These are phyloP conservation scores for Paracoccidioides lutzii DNA, from an alignment of 2,329 filamentous ascomycete species.

Conservation along the genomic window DNA sequence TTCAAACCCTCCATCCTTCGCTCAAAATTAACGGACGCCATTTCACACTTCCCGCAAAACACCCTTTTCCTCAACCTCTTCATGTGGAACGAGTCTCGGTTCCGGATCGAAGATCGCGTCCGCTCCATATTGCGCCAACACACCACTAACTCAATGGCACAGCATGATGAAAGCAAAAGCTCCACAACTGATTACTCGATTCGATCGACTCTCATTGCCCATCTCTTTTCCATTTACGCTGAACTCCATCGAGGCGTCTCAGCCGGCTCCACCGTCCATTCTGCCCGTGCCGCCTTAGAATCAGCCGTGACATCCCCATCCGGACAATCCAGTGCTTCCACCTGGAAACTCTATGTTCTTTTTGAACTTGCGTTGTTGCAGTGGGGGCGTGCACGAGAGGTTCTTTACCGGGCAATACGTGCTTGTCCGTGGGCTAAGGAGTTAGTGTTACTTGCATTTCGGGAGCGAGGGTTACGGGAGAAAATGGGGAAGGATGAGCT, in stretches of 20 bases:
- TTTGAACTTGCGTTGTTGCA: constrained; percentile 35
- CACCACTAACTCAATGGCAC: constrained; percentile 17
- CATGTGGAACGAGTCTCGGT: constrained; percentile 58
- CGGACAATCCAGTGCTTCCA: constrained; percentile 28
- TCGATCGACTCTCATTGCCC: constrained; percentile 21
- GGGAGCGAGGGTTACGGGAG: constrained; percentile 24
- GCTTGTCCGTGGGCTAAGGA: constrained; percentile 52
- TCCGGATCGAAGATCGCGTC: constrained; percentile 64
- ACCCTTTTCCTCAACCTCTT: constrained; percentile 61
- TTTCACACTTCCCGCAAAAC: constrained; percentile 59
- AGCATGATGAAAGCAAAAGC: constrained; percentile 14
- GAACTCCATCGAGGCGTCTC: constrained; percentile 37
- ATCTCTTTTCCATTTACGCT: constrained; percentile 43
- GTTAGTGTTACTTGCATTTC: constrained; percentile 46
- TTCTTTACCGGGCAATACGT: constrained; percentile 44
- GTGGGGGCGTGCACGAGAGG: constrained; percentile 32
- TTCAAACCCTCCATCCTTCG: constrained; percentile 58
- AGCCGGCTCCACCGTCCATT: constrained; percentile 37
- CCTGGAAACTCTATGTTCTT: constrained; percentile 42
- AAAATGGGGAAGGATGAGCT: constrained; percentile 37
- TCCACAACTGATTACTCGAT: constrained; percentile 4
- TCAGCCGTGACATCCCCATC: constrained; percentile 32
- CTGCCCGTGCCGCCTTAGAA: constrained; percentile 44
- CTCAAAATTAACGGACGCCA: constrained; percentile 45
- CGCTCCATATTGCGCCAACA: constrained; percentile 46